A percentile compares a stretch with the other conserved stretches of the same genome.
Conservation (phyloP, 345 rosid genomes). For the Zanthoxylum bungeanum region DNA sequence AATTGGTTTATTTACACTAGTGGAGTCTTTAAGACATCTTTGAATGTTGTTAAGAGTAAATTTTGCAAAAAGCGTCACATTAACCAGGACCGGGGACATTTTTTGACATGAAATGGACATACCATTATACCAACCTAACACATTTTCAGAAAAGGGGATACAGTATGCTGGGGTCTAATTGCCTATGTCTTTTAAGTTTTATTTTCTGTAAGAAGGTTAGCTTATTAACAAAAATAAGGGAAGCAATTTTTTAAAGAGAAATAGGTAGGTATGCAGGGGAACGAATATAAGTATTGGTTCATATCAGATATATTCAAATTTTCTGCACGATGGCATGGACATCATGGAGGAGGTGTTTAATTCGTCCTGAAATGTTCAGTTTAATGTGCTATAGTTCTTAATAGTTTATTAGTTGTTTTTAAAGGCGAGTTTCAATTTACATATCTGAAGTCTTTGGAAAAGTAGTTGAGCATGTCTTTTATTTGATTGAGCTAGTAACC, state of each 20-base stretch:
- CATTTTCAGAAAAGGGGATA: background rate
- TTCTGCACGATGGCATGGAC: background rate
- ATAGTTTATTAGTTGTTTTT: background rate
- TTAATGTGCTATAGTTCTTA: background rate
- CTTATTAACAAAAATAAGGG: too few species aligned
- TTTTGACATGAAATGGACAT: background rate
- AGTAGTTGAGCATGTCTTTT: too few species aligned
- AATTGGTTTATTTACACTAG: background rate
- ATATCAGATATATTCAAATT: background rate
- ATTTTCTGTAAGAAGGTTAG: background rate
- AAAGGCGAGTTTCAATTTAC: too few species aligned
- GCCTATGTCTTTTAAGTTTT: background rate
- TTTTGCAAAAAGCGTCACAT: background rate
- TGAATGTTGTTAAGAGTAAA: constrained; percentile 3
- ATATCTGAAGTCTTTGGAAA: too few species aligned
- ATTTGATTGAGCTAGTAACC: background rate
- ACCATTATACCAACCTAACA: background rate
- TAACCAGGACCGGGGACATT: background rate
- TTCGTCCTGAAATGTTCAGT: too few species aligned
- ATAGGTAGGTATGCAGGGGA: background rate
- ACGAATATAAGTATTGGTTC: background rate
- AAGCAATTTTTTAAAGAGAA: background rate
- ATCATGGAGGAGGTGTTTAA: background rate
- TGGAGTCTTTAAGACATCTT: background rate
- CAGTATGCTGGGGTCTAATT: background rate